Conservation (phyloP, 139 green algal genomes). For the Mesotaenium endlicherianum region DNA sequence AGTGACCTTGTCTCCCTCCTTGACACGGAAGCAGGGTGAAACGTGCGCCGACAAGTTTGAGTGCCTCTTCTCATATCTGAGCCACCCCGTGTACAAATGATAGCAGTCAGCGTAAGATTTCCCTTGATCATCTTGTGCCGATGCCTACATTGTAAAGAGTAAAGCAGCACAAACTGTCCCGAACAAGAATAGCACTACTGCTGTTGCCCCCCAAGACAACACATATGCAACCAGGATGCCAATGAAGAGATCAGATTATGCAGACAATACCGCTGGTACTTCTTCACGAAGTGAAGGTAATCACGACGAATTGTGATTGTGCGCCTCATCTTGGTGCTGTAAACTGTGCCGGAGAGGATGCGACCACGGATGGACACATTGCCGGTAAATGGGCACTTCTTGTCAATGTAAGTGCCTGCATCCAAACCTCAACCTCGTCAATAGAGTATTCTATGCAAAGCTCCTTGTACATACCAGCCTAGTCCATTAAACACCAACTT, state of each 20-base stretch:
- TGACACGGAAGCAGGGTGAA: conserved; percentile 90
- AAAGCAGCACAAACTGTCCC: not conserved
- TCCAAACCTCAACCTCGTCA: not conserved
- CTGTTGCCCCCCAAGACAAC: not conserved
- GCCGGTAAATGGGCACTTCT: conserved; percentile 99
- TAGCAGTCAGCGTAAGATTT: not conserved
- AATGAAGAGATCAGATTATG: no score
- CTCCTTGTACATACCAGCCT: no score
- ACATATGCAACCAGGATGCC: not conserved
- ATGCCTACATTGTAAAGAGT: not conserved
- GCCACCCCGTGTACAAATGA: not conserved
- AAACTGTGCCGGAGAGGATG: conserved; percentile 90
- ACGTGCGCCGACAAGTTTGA: conserved; percentile 93
- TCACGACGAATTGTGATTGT: conserved; percentile 95
- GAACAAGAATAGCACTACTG: not conserved
- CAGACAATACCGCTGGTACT: conserved; percentile 91
- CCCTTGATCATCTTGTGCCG: not conserved
- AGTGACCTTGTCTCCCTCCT: conserved; percentile 91
- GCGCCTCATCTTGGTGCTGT: conserved; percentile 95
- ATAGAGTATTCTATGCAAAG: not conserved
- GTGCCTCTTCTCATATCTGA: conserved; percentile 98
- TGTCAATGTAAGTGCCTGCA: conserved; percentile 97
- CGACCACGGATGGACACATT: conserved; percentile 95
- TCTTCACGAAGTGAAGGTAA: conserved; percentile 98
- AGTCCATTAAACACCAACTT: no score